Evolutionary conservation across 2,329 filamentous ascomycete species (phyloP), one percentile per base, ranked within the genome.

Genomic region (Calonectria leucothoes): DNA sequence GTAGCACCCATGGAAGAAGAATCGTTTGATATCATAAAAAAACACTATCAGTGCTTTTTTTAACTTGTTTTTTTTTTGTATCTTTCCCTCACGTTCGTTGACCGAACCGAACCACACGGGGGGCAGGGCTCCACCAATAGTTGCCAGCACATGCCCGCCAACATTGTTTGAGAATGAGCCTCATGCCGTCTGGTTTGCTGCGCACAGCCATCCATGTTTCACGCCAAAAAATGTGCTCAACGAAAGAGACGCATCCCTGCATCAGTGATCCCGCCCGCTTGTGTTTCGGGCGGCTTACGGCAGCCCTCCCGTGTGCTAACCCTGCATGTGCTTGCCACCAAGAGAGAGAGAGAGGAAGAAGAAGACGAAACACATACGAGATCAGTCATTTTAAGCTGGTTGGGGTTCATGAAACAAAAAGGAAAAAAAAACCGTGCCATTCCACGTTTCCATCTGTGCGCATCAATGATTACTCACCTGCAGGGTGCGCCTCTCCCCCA

Each of bases 181-280:
- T 64, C 59, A 31, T 23, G 55, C 51, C 39, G 10, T 42, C 42
- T 37, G 35, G 35, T 23, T 52, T 17, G 29, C 35, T 52, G 55
- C 57, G 31, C 67, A 63, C 67, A 64, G 57, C 42, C 57, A 64
- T 39, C 31, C 67, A 20, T 64, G 67, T 69, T 69, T 64, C 67
- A 69, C 67, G 45, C 67, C 67, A 68, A 12, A 15, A 55, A 39
- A 27, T 25, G n/a, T 14, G 45, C n/a, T 23, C 27, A 31, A 15
- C 39, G 20, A 20, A 45, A 45, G 39, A 20, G 39, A 45, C 17
- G 39, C 37, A 48, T 31, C 52, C 52, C 52, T 59, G 59, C 29
- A 33, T 49, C 33, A 35, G n/a, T 55, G 45, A 67, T 31, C 33
- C 48, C 64, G 5, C 20, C 45, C 27, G 25, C 42, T 27, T 8